These are phyloP conservation scores for Phragmites australis DNA, from an alignment of 176 grass and related monocot genomes.

Conservation along the genomic window DNA sequence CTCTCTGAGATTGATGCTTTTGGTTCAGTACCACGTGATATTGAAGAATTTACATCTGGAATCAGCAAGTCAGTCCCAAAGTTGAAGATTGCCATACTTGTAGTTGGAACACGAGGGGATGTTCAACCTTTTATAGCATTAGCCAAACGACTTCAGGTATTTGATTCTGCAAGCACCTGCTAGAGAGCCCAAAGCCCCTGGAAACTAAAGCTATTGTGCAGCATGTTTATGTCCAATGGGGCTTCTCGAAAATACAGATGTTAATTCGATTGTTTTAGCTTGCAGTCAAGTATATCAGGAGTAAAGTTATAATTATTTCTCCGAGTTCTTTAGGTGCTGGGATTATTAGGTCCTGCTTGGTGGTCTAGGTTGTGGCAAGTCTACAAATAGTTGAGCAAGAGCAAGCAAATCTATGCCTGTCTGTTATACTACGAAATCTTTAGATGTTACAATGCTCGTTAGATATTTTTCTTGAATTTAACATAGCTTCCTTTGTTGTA, in stretches of 20 bases:
- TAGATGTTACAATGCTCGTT: constrained; percentile 17
- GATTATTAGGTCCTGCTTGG: background rate
- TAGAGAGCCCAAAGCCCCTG: background rate
- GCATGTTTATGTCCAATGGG: background rate
- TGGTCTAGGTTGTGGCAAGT: constrained; percentile 1
- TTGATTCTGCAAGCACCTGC: constrained; percentile 38
- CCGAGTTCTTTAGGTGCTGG: constrained; percentile 9
- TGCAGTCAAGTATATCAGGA: background rate
- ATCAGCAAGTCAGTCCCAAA: constrained; percentile 80
- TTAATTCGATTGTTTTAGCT: background rate
- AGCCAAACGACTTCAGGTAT: constrained; percentile 89
- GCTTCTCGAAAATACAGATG: background rate
- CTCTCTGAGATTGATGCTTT: constrained; percentile 88
- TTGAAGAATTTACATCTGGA: constrained; percentile 42
- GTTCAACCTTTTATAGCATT: constrained; percentile 99
- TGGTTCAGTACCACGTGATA: constrained; percentile 42
- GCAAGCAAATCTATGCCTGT: background rate
- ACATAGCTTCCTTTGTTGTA: background rate
- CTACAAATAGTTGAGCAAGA: background rate
- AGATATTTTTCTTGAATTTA: constrained; percentile 11
- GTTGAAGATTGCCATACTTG: constrained; percentile 95
- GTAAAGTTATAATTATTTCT: constrained; percentile 9
- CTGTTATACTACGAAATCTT: background rate
- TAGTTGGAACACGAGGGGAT: constrained; percentile 97
- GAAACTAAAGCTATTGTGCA: background rate